A percentile compares a stretch with the other conserved stretches of the same genome.
These are phyloP conservation scores for Fonsecaea nubica DNA, from an alignment of 2,329 filamentous ascomycete genomes.

Conservation along the genomic window DNA sequence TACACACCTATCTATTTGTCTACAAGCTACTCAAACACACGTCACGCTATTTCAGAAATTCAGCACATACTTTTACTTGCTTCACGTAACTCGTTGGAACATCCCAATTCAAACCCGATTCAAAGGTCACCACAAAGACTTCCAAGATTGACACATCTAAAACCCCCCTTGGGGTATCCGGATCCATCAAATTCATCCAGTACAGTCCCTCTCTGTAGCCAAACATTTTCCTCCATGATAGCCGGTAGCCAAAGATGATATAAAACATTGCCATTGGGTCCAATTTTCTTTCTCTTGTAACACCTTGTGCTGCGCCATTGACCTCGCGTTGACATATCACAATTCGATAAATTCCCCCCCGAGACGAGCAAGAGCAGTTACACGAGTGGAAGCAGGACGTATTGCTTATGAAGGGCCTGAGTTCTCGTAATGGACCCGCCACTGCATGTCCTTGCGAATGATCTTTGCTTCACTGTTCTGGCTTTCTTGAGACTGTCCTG, in stretches of 20 bases:
- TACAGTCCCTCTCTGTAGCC: not conserved
- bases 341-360: not conserved
- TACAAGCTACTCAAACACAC: not conserved
- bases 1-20: not conserved
- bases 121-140: not conserved
- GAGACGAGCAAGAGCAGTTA: not conserved
- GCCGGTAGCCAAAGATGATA: not conserved
- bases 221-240: not conserved
- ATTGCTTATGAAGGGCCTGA: not conserved
- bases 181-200: constrained; percentile 1
- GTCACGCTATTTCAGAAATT: not conserved
- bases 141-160: not conserved
- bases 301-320: not conserved
- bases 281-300: not conserved
- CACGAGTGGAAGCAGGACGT: not conserved
- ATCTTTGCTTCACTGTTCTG: constrained; percentile 27
- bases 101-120: not conserved
- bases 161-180: not conserved
- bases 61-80: not conserved
- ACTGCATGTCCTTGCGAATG: constrained; percentile 26
- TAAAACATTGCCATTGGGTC: not conserved
- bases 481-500: constrained; percentile 24
- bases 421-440: constrained; percentile 23
- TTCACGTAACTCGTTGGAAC: not conserved
- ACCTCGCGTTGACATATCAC: not conserved